Evolutionary conservation across 2,329 filamentous ascomycete species (phyloP).

Genomic region (Domatiomyces globalis): DNA sequence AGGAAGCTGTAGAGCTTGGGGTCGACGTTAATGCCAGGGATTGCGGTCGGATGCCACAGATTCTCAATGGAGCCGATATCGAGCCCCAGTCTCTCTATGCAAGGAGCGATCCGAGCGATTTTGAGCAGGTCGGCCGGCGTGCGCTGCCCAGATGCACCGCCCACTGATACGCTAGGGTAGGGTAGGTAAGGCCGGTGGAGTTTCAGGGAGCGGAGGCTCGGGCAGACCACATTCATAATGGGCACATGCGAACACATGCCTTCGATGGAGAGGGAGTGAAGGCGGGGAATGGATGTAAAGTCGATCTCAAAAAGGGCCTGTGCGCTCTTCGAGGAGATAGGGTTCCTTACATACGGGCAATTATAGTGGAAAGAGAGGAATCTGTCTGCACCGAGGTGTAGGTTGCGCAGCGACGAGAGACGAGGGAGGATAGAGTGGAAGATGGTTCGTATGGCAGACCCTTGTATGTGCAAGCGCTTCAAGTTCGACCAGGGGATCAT

Average conservation of each 20-base stretch:
- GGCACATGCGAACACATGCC: conserved; percentile 16
- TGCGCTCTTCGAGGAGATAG: not conserved
- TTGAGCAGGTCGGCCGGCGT: conserved; percentile 9
- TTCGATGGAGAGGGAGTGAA: conserved; percentile 14
- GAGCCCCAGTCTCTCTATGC: conserved; percentile 15
- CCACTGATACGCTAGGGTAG: conserved; percentile 3
- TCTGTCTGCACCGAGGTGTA: conserved; percentile 1
- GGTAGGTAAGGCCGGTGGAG: conserved; percentile 7
- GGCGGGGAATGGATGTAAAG: conserved; percentile 5
- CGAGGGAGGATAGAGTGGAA: conserved; percentile 4
- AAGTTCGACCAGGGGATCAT: not conserved
- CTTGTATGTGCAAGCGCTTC: not conserved
- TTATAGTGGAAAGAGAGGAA: not conserved
- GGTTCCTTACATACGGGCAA: not conserved
- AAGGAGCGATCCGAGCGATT: conserved; percentile 8
- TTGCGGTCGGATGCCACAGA: conserved; percentile 16
- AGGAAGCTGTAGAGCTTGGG: conserved; percentile 16
- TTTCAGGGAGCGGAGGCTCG: conserved; percentile 7
- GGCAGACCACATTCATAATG: conserved; percentile 9
- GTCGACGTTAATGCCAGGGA: conserved; percentile 17
- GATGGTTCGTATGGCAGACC: conserved; percentile 2
- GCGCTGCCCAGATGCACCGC: conserved; percentile 5
- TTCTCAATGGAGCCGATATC: conserved; percentile 16
- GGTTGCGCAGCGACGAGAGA: conserved; percentile 5
- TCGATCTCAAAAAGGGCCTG: conserved; percentile 4